Evolutionary conservation across 192 early-diverging fungal species (phyloP), one percentile per base, ranked within the genome.

Genomic region (Dissophora globulifera): DNA sequence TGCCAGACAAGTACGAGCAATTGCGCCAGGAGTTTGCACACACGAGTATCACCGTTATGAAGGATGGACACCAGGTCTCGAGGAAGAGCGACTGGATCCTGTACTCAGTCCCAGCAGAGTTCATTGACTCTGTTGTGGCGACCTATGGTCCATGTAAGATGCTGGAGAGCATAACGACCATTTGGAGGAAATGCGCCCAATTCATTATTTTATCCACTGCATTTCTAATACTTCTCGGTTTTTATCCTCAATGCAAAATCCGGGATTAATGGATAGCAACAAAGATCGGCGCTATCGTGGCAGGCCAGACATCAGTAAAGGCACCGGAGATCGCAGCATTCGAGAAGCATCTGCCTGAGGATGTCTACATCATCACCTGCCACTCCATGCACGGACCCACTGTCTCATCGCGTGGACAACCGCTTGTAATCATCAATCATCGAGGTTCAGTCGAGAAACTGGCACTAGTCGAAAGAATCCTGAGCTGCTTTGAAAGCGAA

Each of bases 381-480:
- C 97, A 99, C 74, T 96, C 94, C 4, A 88, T 99, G 85, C 97
- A 99, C 66, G 97, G 97, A 2, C 97, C 97, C 0, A 89, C 87
- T 38, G 92, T 98, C 47, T 81, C 89, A 38, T 87, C 96, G 0
- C 85, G 85, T 57, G 91, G 89, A 0, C 96, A 96, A 62, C 93
- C 95, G 15, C 69, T 94, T 62, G 91, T 94, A 13, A 78, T 98
- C 6, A 96, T 97, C 52, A 85, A 91, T 32, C 89, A 95, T 57
- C 82, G 94, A 26, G 88, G 87, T 20, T 79, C 88, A 29, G 67
- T 86, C 29, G 85, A 78, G 31, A 81, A 86, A 46, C 88, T 89
- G 63, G 76, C 83, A 9, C 65, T 85, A 46, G 91, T 87, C 2
- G 78, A 91, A 13, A 67, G 83, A 13, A 86, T 95, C 1, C 65